Percentiles rank a stretch among this genome's conserved stretches.
phyloP scores from a whole-genome alignment of 306 rosid species.

The Prunus persica region Prunus_persica_NCBIv2 NC_034012.1:1499001-1499500 shows the following conservation, averaged over 20 bases:
- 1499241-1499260: slow-evolving; percentile 67
- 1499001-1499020: neutral
- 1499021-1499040: neutral
- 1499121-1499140: slow-evolving; percentile 52
- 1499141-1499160: slow-evolving; percentile 64
- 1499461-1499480: neutral
- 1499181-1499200: slow-evolving; percentile 64
- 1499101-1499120: slow-evolving; percentile 14
- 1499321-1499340: slow-evolving; percentile 37
- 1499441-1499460: slow-evolving; percentile 37
- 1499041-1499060: neutral
- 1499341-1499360: slow-evolving; percentile 64
- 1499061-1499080: neutral
- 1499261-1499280: slow-evolving; percentile 56
- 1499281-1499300: slow-evolving; percentile 49
- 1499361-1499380: slow-evolving; percentile 45
- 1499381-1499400: slow-evolving; percentile 45
- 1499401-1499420: slow-evolving; percentile 49
- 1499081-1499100: slow-evolving; percentile 7
- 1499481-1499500: neutral
- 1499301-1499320: slow-evolving; percentile 48
- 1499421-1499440: slow-evolving; percentile 72
- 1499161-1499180: slow-evolving; percentile 62
- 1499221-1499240: slow-evolving; percentile 56
- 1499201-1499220: slow-evolving; percentile 40